These are phyloP conservation scores for Digitaria exilis DNA, from an alignment of 202 grass and related monocot genomes.

Conservation along the genomic window DNA sequence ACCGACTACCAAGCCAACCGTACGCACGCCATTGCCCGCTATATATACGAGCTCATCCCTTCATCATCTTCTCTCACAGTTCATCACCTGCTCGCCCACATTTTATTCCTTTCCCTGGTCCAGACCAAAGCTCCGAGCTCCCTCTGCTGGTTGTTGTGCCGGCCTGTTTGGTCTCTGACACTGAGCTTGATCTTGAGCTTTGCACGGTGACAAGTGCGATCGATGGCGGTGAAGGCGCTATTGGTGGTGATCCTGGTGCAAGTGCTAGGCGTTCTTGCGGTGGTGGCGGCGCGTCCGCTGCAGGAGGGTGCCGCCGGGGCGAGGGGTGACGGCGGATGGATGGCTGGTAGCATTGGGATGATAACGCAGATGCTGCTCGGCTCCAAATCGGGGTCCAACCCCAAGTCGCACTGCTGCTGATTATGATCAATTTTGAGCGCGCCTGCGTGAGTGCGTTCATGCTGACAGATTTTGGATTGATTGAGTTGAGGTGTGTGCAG, in stretches of 20 bases:
- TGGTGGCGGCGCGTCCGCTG: slow-evolving; percentile 15
- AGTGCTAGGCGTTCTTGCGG: background rate
- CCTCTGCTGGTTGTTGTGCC: too few relatives aligned
- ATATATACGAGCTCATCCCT: slow-evolving; percentile 5
- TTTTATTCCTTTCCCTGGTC: too few relatives aligned
- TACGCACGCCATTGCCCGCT: background rate
- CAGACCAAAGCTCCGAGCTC: too few relatives aligned
- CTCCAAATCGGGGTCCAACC: slow-evolving; percentile 10
- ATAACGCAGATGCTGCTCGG: slow-evolving; percentile 12
- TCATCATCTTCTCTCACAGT: too few relatives aligned
- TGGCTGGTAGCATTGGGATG: slow-evolving; percentile 31
- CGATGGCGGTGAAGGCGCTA: background rate
- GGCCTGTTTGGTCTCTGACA: background rate
- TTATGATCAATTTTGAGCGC: too few relatives aligned
- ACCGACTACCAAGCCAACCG: background rate
- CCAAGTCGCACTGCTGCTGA: slow-evolving; percentile 32
- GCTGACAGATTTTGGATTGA: background rate
- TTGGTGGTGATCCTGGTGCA: slow-evolving; percentile 32
- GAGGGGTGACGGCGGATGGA: background rate
- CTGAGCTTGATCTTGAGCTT: background rate
- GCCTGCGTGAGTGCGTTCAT: too few relatives aligned
- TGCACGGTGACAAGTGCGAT: background rate
- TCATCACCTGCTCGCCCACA: too few relatives aligned
- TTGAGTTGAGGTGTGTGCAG: background rate
- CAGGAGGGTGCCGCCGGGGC: background rate